phyloP scores from a whole-genome alignment of 2,329 filamentous ascomycete species.

The Escovopsis sp. region DNA sequence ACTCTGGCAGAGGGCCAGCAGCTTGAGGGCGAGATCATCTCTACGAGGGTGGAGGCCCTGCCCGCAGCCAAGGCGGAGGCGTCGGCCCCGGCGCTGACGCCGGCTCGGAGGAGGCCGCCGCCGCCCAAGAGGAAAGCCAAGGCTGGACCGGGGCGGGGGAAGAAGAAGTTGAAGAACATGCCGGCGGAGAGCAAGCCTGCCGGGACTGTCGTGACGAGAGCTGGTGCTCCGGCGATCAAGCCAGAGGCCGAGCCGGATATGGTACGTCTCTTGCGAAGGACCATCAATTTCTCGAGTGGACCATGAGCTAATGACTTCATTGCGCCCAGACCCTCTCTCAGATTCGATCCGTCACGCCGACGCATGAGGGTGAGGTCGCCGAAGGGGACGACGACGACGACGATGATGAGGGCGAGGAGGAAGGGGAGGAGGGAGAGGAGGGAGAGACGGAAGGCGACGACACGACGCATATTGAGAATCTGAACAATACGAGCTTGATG shows the following conservation, averaged over 20 bases:
- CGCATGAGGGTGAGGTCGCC: conserved; percentile 36
- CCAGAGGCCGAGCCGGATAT: conserved; percentile 22
- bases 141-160: conserved; percentile 57
- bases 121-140: conserved; percentile 71
- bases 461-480: conserved; percentile 23
- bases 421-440: conserved; percentile 33
- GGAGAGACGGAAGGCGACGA: conserved; percentile 30
- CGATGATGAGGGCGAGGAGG: conserved; percentile 25
- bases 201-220: conserved; percentile 16
- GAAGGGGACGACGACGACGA: conserved; percentile 33
- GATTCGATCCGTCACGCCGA: conserved; percentile 28
- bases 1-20: conserved; percentile 65
- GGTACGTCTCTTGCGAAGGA: conserved; percentile 16
- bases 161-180: conserved; percentile 57
- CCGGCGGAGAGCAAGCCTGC: conserved; percentile 19
- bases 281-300: not conserved
- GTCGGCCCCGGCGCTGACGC: conserved; percentile 26
- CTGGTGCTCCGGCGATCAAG: conserved; percentile 23
- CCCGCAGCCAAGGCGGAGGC: conserved; percentile 42
- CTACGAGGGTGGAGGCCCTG: conserved; percentile 38
- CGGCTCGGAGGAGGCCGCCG: conserved; percentile 47
- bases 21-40: conserved; percentile 68
- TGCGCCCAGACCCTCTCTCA: conserved; percentile 22
- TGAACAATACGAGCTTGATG: conserved; percentile 15
- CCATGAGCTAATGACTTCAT: conserved; percentile 4